These are phyloP conservation scores for Cystobasidium ongulense DNA, from an alignment of 768 basidiomycete genomes.

Conservation along the genomic window DNA sequence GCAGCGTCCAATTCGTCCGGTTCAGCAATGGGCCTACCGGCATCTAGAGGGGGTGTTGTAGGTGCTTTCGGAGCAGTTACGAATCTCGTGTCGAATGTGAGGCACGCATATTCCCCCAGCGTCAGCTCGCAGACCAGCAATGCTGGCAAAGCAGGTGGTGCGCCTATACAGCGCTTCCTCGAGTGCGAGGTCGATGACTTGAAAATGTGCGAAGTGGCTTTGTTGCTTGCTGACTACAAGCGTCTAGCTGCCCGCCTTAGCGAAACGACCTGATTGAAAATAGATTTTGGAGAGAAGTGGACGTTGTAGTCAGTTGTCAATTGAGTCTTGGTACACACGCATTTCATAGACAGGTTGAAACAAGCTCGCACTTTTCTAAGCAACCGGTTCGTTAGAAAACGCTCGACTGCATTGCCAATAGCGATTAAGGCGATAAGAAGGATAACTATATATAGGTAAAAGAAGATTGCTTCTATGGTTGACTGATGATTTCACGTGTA, in stretches of 20 bases:
- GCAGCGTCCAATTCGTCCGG: constrained; percentile 5
- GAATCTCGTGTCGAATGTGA: background rate
- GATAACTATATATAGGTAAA: too few species aligned
- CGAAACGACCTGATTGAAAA: background rate
- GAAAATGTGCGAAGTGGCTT: constrained; percentile 66
- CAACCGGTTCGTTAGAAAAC: too few species aligned
- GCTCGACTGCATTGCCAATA: too few species aligned
- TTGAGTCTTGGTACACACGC: too few species aligned
- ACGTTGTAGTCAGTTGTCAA: too few species aligned
- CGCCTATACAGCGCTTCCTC: constrained; percentile 63
- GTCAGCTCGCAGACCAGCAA: constrained; percentile 48
- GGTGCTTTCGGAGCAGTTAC: background rate
- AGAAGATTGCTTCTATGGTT: too few species aligned
- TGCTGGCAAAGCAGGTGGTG: constrained; percentile 50
- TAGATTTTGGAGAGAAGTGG: too few species aligned
- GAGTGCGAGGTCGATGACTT: constrained; percentile 69
- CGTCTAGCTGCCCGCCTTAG: constrained; percentile 27
- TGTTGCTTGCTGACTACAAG: constrained; percentile 63
- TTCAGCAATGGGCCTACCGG: background rate
- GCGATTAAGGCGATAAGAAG: too few species aligned
- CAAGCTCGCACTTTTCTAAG: too few species aligned
- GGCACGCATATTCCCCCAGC: constrained; percentile 39
- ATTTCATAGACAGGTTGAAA: too few species aligned
- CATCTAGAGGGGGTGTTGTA: constrained; percentile 7
- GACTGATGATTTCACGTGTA: too few species aligned